phyloP scores from a whole-genome alignment of 352 stramenopile genomes.

The Phytophthora citrophthora region DNA sequence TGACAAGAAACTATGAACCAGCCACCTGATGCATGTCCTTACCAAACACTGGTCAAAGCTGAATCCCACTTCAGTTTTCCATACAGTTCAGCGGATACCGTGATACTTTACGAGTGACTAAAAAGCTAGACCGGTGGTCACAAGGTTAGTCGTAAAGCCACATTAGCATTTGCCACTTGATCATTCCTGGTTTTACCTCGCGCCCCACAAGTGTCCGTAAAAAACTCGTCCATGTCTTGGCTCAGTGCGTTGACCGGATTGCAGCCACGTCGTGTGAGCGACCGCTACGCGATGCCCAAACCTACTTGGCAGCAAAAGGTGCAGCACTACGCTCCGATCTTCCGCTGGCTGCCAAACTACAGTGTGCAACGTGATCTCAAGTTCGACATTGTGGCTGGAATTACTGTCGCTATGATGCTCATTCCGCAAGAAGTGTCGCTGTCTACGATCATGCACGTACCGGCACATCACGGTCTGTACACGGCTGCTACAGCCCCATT shows the following conservation, averaged over 20 bases:
- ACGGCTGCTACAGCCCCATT: conserved; percentile 18
- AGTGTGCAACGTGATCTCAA: conserved; percentile 26
- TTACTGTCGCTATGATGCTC: conserved; percentile 24
- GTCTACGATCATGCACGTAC: conserved; percentile 21
- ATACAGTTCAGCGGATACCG: neutral
- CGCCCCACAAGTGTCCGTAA: neutral
- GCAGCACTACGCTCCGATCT: conserved; percentile 26
- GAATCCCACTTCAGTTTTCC: conserved; percentile 1
- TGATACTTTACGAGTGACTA: neutral
- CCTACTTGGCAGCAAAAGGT: conserved; percentile 23
- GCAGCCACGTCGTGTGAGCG: conserved; percentile 12
- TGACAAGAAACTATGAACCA: neutral
- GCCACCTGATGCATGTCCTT: neutral
- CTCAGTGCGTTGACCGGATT: conserved; percentile 9
- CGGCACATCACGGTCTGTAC: conserved; percentile 20
- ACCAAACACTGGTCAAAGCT: conserved; percentile 1
- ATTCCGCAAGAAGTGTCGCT: conserved; percentile 22
- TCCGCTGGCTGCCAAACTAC: conserved; percentile 28
- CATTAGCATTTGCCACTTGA: neutral
- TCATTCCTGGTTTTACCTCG: conserved; percentile 2
- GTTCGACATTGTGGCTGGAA: conserved; percentile 22
- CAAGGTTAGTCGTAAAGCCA: neutral
- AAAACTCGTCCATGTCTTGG: conserved; percentile 4
- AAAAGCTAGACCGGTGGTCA: neutral
- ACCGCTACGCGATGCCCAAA: conserved; percentile 17